These are phyloP conservation scores for Xerocomus minutiporus DNA, from an alignment of 1,284 basidiomycete species.

Conservation along the genomic window DNA sequence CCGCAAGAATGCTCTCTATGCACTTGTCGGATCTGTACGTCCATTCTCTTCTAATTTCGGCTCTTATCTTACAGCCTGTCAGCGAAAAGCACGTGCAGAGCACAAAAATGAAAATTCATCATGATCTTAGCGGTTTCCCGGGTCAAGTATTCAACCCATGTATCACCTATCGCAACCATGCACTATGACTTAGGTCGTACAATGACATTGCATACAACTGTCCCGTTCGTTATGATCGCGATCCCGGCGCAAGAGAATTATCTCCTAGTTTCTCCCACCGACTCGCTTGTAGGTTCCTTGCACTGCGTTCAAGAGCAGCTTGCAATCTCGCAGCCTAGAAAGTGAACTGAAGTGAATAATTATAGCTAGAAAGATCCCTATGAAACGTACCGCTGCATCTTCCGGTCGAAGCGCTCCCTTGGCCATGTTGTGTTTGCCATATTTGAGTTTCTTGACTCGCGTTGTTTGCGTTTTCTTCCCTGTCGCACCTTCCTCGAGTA, in stretches of 20 bases:
- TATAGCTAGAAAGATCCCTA: background rate
- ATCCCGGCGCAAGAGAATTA: constrained; percentile 21
- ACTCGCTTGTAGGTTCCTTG: constrained; percentile 39
- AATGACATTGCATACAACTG: constrained; percentile 15
- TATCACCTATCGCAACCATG: constrained; percentile 24
- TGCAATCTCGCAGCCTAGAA: constrained; percentile 51
- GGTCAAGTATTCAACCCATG: constrained; percentile 12
- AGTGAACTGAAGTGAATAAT: background rate
- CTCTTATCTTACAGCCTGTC: constrained; percentile 10
- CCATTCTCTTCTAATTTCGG: background rate
- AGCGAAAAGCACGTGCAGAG: constrained; percentile 64
- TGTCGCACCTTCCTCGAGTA: constrained; percentile 50
- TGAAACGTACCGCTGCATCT: constrained; percentile 63
- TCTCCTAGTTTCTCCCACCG: constrained; percentile 27
- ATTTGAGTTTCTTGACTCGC: constrained; percentile 45
- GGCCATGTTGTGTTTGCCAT: constrained; percentile 79
- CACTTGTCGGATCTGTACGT: constrained; percentile 76
- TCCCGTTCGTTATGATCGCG: constrained; percentile 5
- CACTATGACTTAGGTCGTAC: constrained; percentile 19
- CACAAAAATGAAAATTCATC: constrained; percentile 46
- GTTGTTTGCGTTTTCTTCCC: constrained; percentile 40
- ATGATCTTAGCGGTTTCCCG: constrained; percentile 29
- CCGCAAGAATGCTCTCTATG: constrained; percentile 80
- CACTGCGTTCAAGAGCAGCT: constrained; percentile 56
- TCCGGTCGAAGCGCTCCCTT: constrained; percentile 76